These are phyloP conservation scores for Pseudonitzschia pungens DNA, from an alignment of 108 stramenopile species.

Conservation along the genomic window DNA sequence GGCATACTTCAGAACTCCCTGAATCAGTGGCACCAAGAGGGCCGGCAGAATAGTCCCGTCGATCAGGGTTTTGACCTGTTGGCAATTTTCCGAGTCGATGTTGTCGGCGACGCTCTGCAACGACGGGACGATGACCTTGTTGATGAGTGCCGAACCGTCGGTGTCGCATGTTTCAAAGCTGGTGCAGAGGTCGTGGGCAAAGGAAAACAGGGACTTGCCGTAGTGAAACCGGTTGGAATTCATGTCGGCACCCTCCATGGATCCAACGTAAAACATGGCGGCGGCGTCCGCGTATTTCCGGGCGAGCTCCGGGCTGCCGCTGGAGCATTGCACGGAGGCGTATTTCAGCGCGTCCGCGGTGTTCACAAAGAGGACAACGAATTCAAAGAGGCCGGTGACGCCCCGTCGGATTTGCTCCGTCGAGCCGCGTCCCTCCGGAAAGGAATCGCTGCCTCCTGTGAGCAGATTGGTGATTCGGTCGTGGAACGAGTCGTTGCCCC, in stretches of 20 bases:
- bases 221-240: slow-evolving; percentile 31
- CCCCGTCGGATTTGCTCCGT: slow-evolving; percentile 30
- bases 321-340: slow-evolving; percentile 26
- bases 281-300: slow-evolving; percentile 43
- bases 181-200: slow-evolving; percentile 46
- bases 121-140: slow-evolving; percentile 29
- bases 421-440: slow-evolving; percentile 13
- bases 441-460: slow-evolving; percentile 13
- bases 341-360: slow-evolving; percentile 20
- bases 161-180: slow-evolving; percentile 44
- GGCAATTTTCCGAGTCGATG: slow-evolving; percentile 31
- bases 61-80: slow-evolving; percentile 17
- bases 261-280: slow-evolving; percentile 53
- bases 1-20: slow-evolving; percentile 48
- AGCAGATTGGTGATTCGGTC: slow-evolving; percentile 32
- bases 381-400: slow-evolving; percentile 29
- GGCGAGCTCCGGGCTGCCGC: slow-evolving; percentile 14
- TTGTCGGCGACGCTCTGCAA: slow-evolving; percentile 16
- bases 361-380: slow-evolving; percentile 45
- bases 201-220: slow-evolving; percentile 33
- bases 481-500: slow-evolving; percentile 20
- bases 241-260: slow-evolving; percentile 45
- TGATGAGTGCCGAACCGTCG: slow-evolving; percentile 19
- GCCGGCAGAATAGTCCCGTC: slow-evolving; percentile 25
- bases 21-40: slow-evolving; percentile 45